phyloP scores from a whole-genome alignment of 345 rosid species.

The Populus pruinosa region DNA sequence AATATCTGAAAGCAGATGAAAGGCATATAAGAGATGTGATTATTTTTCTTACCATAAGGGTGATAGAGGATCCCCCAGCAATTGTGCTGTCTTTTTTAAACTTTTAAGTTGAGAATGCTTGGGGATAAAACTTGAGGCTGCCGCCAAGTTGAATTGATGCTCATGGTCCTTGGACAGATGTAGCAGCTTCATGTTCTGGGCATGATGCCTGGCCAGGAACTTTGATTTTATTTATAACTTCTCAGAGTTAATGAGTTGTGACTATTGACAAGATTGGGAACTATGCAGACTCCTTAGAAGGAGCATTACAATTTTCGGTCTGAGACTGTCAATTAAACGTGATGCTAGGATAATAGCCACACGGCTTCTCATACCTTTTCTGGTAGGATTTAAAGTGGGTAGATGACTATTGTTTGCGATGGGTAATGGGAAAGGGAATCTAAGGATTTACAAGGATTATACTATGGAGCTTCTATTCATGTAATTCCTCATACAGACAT shows the following conservation, averaged over 20 bases:
- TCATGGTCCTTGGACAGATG: neutral
- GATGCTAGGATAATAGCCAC: neutral
- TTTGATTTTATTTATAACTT: neutral
- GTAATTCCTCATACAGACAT: neutral
- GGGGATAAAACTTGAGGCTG: neutral
- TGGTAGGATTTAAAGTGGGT: neutral
- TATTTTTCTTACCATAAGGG: constrained; percentile 1
- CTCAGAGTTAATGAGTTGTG: neutral
- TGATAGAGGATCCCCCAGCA: constrained; percentile 7
- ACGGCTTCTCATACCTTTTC: neutral
- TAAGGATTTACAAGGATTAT: neutral
- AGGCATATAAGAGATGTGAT: neutral
- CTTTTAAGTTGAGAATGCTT: neutral
- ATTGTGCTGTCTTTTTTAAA: neutral
- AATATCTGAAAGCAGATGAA: neutral
- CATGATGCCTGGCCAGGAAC: neutral
- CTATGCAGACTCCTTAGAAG: neutral
- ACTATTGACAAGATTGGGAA: neutral
- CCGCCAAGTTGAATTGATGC: neutral
- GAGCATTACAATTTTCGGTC: neutral
- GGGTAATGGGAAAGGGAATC: neutral
- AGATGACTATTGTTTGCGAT: neutral
- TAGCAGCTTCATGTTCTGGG: neutral
- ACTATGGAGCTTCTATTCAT: neutral
- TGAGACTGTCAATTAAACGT: neutral